Conservation (phyloP, 1,284 basidiomycete genomes). For the Pseudomicrostroma phylloplanum region DNA sequence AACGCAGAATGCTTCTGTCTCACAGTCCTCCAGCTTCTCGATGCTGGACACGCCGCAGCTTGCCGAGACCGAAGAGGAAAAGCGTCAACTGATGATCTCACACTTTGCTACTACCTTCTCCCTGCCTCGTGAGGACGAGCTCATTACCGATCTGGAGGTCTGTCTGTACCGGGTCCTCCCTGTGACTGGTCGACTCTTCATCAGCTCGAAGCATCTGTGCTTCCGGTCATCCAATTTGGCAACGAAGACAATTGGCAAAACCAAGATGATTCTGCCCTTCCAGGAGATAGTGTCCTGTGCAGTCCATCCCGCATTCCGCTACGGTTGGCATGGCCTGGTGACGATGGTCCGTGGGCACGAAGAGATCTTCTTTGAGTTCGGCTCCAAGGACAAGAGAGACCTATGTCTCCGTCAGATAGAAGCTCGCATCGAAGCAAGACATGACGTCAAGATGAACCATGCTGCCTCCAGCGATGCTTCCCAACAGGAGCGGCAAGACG, state of each 20-base stretch:
- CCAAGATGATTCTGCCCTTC: conserved; percentile 86
- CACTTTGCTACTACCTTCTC: conserved; percentile 30
- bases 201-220: conserved; percentile 33
- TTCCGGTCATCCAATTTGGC: conserved; percentile 40
- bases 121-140: conserved; percentile 23
- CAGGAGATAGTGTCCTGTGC: conserved; percentile 77
- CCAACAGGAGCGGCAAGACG: conserved; percentile 23
- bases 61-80: conserved; percentile 11
- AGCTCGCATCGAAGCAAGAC: not conserved
- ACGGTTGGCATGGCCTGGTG: conserved; percentile 79
- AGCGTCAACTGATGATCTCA: conserved; percentile 8
- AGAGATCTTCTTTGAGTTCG: conserved; percentile 92
- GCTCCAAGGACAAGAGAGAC: conserved; percentile 67
- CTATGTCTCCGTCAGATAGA: conserved; percentile 70
- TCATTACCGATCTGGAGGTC: conserved; percentile 28
- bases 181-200: conserved; percentile 33
- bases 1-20: conserved; percentile 5
- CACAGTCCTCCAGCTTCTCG: conserved; percentile 22
- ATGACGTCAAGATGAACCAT: not conserved
- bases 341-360: conserved; percentile 90
- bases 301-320: conserved; percentile 76
- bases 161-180: conserved; percentile 39
- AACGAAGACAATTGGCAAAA: conserved; percentile 32
- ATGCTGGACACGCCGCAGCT: conserved; percentile 21
- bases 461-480: conserved; percentile 14